Evolutionary conservation across 2,329 filamentous ascomycete species (phyloP).

Genomic region (Calonectria ilicicola): DNA sequence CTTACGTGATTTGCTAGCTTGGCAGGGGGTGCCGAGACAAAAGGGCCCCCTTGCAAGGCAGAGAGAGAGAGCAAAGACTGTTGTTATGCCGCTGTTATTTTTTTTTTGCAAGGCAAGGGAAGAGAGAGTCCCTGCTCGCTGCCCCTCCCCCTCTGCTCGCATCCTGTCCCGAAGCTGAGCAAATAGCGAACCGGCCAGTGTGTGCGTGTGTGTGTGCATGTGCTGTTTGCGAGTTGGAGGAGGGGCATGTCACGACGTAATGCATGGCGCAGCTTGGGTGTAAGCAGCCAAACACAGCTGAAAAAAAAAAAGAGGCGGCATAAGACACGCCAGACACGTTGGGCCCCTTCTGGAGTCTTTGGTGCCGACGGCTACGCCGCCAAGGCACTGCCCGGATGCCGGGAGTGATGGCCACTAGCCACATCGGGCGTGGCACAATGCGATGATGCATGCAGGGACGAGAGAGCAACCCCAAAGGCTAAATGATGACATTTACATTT

Average conservation of each 20-base stretch:
- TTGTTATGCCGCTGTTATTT: not conserved
- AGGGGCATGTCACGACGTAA: not conserved
- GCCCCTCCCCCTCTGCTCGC: not conserved
- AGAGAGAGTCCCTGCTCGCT: not conserved
- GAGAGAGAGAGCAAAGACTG: too few relatives aligned
- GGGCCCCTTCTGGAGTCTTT: not conserved
- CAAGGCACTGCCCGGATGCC: slow-evolving; percentile 8
- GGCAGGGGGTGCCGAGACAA: not conserved
- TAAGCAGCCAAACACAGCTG: not conserved
- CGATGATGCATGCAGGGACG: not conserved
- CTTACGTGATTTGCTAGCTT: slow-evolving; percentile 1
- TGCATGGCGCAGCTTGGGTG: slow-evolving; percentile 1
- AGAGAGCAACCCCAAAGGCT: not conserved
- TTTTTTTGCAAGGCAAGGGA: not conserved
- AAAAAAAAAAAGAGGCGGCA: not conserved
- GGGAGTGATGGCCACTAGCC: not conserved
- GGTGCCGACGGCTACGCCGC: slow-evolving; percentile 5
- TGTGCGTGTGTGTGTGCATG: too few relatives aligned
- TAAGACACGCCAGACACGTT: not conserved
- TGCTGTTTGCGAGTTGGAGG: not conserved
- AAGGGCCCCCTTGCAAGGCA: not conserved
- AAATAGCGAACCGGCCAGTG: not conserved
- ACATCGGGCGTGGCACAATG: slow-evolving; percentile 5
- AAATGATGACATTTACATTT: slow-evolving; percentile 5
- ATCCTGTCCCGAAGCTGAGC: not conserved